Conservation (phyloP, 2,329 filamentous ascomycete species). For the Fusarium newnesense region DNA sequence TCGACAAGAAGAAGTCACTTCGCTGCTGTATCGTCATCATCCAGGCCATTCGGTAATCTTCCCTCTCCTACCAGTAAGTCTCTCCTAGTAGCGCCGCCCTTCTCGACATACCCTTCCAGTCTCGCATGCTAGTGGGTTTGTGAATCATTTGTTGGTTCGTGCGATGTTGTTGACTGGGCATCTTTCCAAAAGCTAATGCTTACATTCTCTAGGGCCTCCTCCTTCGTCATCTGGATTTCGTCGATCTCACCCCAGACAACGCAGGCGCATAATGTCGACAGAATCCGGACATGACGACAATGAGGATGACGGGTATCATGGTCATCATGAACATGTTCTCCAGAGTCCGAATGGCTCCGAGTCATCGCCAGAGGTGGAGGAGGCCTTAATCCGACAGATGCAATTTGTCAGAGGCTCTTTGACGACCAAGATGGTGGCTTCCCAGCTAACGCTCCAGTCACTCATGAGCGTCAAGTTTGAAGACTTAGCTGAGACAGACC, state of each 20-base stretch:
- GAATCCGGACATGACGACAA: conserved; percentile 40
- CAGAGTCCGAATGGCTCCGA: conserved; percentile 12
- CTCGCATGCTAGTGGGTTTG: conserved; percentile 4
- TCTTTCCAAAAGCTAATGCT: conserved; percentile 15
- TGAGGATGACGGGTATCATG: conserved; percentile 24
- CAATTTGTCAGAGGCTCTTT: conserved; percentile 60
- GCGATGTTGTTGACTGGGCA: neutral
- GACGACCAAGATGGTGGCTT: conserved; percentile 59
- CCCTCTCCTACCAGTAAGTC: conserved; percentile 40
- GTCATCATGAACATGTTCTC: conserved; percentile 25
- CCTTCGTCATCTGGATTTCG: conserved; percentile 42
- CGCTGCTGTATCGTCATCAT: conserved; percentile 24
- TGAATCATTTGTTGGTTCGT: conserved; percentile 4
- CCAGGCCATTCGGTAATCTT: conserved; percentile 32
- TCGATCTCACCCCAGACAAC: conserved; percentile 41
- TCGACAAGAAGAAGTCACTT: conserved; percentile 31
- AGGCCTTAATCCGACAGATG: conserved; percentile 52
- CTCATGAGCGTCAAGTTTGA: conserved; percentile 59
- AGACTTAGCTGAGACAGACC: conserved; percentile 58
- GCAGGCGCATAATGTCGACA: conserved; percentile 42
- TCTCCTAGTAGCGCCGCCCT: neutral
- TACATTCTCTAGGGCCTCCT: conserved; percentile 26
- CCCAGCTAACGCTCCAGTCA: conserved; percentile 57
- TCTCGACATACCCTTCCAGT: neutral
- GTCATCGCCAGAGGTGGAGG: conserved; percentile 40